Evolutionary conservation across 225 moss, liverwort and hornwort species (phyloP), one percentile per base, ranked within the genome.

Genomic region (Neckera pumila): DNA sequence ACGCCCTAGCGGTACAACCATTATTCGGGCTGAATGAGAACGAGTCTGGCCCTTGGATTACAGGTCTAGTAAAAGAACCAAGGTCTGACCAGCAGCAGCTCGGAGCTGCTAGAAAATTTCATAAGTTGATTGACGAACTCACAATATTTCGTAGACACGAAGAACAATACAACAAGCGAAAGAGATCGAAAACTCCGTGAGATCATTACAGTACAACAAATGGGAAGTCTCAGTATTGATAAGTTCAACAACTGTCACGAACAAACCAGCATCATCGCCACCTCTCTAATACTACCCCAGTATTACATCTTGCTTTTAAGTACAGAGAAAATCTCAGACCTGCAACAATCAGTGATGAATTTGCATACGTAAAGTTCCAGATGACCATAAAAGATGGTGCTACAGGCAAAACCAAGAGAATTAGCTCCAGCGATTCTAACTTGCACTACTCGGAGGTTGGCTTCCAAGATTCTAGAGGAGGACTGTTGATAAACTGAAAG

Each of bases 401-500:
- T 49, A 26, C 10, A 19, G 30, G 20, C 38, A 51, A 49, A 51
- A 53, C 12, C n/a, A n/a, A 65, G 65, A 18, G 22, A 51, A 57
- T 1, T 7, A 33, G 23, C 28, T 61, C 85, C 7, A 15, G 38
- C 15, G 27, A 31, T 28, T 78, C 38, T 63, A 25, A 11, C 64
- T 63, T 36, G 64, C 34, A 20, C 54, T 88, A 90, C 7, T 54
- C 7, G 72, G 91, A 56, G 4, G 69, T 38, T 54, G 81, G 56
- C 43, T 91, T 91, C 87, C 87, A 89, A 34, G 91, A 89, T 23
- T 89, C 91, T 12, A 84, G 87, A 76, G 91, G 89, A 54, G 91
- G 87, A 21, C 76, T 87, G 38, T 4, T 27, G 25, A 22, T 2
- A 17, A 31, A 73, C 25, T 67, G 80, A 31, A 31, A 89, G 30